Base-by-base conservation (phyloP, 176 grass and related monocot species). In the Thalia dealbata region DNA sequence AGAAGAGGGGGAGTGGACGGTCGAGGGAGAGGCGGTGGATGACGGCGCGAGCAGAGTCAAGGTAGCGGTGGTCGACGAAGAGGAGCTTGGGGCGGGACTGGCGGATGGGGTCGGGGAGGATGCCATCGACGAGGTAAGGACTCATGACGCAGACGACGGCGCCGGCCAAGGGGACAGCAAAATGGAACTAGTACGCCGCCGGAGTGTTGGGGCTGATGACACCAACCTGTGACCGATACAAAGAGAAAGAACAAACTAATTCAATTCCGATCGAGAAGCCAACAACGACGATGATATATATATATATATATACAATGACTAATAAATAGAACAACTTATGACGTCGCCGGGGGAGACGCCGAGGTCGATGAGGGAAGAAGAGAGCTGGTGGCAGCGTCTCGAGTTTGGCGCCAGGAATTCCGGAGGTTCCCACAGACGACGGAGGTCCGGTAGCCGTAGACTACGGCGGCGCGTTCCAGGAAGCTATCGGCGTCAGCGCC, bases 401-500 rank as follows among this genome's bases (percentile, higher is more conserved):
- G 78, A 44, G 80, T 92, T 64, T 88, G 69, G 44, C 80, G 12
- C 92, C 92, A 92, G 6, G 86, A 87, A 50, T 83, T 51, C 27
- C 35, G 21, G n/a, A 73, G 46, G 19, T 79, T 21, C 6, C 60
- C 74, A 30, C 69, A 25, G 61, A 80, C 66, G 74, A 80, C 6
- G 74, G 84, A 79, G 29, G 86, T 78, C 59, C 83, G 76, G 64
- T 88, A 67, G 3, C 83, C 79, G 67, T 91, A 96, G 21, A 96
- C 88, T 73, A 84, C 55, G 28, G 92, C 88, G 12, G 86, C 44
- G 15, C 92, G 89, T 44, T 96, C 84, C 29, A 96, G 70, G 75
- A 96, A 96, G 72, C 82, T 59, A 96, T 85, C 58, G 92, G 92
- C 51, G 92, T 89, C 67, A 96, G 86, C 19, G 92, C 89, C 67